Percentiles rank a stretch among this genome's conserved stretches.
These are phyloP conservation scores for Chlorella vulgaris DNA, from an alignment of 139 green algal species.

Conservation along the genomic window DNA sequence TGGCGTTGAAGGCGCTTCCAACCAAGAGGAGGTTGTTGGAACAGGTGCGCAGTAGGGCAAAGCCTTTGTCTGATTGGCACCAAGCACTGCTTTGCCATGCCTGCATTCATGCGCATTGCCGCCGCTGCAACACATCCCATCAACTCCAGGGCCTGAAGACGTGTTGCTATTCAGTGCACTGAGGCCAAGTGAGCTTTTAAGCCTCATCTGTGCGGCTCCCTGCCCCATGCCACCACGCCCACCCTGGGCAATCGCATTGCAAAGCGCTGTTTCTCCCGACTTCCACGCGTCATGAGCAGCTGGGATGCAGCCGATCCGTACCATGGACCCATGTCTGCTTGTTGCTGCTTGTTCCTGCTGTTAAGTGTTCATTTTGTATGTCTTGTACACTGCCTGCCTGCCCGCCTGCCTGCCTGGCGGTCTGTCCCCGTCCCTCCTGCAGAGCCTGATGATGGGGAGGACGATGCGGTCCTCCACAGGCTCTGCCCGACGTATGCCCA, in stretches of 20 bases:
- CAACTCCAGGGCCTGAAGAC: neutral
- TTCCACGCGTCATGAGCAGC: no score
- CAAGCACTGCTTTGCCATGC: neutral
- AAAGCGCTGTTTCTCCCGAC: no score
- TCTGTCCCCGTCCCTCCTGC: neutral
- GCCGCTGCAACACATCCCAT: neutral
- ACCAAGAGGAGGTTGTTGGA: neutral
- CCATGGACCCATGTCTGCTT: no score
- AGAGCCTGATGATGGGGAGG: slow-evolving; percentile 25
- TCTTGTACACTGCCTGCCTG: neutral
- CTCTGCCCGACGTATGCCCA: slow-evolving; percentile 89
- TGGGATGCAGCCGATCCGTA: no score
- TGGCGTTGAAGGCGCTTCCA: neutral
- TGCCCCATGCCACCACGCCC: neutral
- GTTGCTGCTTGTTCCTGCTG: no score
- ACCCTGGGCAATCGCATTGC: no score
- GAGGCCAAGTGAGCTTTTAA: neutral
- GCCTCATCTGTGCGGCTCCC: neutral
- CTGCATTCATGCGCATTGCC: neutral
- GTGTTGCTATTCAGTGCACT: neutral
- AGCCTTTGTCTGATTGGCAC: neutral
- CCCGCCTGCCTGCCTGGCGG: neutral
- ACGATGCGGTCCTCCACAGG: slow-evolving; percentile 38
- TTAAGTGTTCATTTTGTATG: neutral
- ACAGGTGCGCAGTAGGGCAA: neutral